phyloP scores from a whole-genome alignment of 2,329 filamentous ascomycete genomes.

The Penicillium fuscoglaucum region DNA sequence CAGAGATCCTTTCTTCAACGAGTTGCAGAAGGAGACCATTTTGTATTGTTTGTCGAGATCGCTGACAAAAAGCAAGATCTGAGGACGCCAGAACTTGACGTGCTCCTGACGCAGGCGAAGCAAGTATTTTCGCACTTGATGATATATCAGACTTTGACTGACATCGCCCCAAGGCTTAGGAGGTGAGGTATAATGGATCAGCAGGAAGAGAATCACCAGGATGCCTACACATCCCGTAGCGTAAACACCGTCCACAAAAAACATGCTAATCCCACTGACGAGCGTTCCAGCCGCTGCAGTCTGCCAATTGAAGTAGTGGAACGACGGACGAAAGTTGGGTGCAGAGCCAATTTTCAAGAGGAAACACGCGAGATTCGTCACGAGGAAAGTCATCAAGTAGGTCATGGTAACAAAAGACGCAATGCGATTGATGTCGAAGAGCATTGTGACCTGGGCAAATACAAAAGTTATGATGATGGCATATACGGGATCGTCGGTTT shows the following conservation, averaged over 20 bases:
- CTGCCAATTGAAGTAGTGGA: slow-evolving; percentile 86
- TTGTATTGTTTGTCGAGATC: slow-evolving; percentile 78
- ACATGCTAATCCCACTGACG: slow-evolving; percentile 79
- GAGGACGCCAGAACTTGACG: slow-evolving; percentile 90
- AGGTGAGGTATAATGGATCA: slow-evolving; percentile 82
- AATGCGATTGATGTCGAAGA: slow-evolving; percentile 83
- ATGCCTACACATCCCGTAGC: slow-evolving; percentile 73
- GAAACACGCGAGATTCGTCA: slow-evolving; percentile 85
- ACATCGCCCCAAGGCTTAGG: slow-evolving; percentile 91
- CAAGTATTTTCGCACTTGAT: slow-evolving; percentile 84
- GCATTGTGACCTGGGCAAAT: slow-evolving; percentile 75
- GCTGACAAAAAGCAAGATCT: slow-evolving; percentile 81
- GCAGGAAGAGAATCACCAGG: slow-evolving; percentile 72
- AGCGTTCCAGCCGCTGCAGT: slow-evolving; percentile 74
- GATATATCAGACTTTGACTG: slow-evolving; percentile 83
- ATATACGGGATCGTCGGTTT: slow-evolving; percentile 70
- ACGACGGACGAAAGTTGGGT: slow-evolving; percentile 84
- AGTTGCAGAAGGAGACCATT: slow-evolving; percentile 88
- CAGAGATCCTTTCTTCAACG: slow-evolving; percentile 80
- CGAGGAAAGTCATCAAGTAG: slow-evolving; percentile 88
- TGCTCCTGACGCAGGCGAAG: slow-evolving; percentile 81
- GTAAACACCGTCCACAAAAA: slow-evolving; percentile 82
- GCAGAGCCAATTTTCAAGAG: slow-evolving; percentile 82
- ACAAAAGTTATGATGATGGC: slow-evolving; percentile 75
- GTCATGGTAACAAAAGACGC: slow-evolving; percentile 89